Conservation (phyloP, 2,329 filamentous ascomycete species). For the Coniochaeta sp. region DNA sequence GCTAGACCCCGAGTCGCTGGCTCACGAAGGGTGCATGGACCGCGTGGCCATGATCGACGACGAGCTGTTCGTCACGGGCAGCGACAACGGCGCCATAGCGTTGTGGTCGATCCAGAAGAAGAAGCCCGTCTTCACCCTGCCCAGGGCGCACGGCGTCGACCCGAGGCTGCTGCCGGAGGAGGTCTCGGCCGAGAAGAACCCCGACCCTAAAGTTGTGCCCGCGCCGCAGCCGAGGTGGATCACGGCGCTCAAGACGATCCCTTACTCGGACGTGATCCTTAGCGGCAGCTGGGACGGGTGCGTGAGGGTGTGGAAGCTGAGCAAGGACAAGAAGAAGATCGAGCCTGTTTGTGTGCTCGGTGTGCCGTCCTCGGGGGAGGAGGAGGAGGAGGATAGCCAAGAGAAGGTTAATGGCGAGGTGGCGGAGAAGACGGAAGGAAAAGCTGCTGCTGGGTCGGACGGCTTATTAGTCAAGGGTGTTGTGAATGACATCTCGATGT, state of each 20-base stretch:
- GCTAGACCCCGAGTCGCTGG: constrained; percentile 44
- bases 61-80: constrained; percentile 84
- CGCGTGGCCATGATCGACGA: constrained; percentile 85
- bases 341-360: constrained; percentile 56
- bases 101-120: constrained; percentile 92
- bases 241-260: constrained; percentile 78
- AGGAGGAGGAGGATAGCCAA: constrained; percentile 8
- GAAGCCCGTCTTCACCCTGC: constrained; percentile 78
- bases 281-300: constrained; percentile 93
- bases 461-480: constrained; percentile 56
- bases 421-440: constrained; percentile 13
- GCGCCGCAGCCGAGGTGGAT: constrained; percentile 75
- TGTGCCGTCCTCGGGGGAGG: constrained; percentile 27
- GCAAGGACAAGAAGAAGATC: constrained; percentile 73
- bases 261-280: constrained; percentile 84
- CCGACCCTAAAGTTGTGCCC: constrained; percentile 52
- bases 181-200: constrained; percentile 65
- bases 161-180: constrained; percentile 59
- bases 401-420: constrained; percentile 17
- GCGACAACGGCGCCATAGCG: constrained; percentile 80
- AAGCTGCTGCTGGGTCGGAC: not conserved
- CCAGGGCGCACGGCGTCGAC: constrained; percentile 80
- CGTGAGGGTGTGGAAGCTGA: constrained; percentile 78
- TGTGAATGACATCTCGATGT: constrained; percentile 81
- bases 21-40: constrained; percentile 81